Percentiles rank a stretch among this genome's conserved stretches.
phyloP scores from a whole-genome alignment of 2,329 filamentous ascomycete species.

The Cladosporium sp. region DNA sequence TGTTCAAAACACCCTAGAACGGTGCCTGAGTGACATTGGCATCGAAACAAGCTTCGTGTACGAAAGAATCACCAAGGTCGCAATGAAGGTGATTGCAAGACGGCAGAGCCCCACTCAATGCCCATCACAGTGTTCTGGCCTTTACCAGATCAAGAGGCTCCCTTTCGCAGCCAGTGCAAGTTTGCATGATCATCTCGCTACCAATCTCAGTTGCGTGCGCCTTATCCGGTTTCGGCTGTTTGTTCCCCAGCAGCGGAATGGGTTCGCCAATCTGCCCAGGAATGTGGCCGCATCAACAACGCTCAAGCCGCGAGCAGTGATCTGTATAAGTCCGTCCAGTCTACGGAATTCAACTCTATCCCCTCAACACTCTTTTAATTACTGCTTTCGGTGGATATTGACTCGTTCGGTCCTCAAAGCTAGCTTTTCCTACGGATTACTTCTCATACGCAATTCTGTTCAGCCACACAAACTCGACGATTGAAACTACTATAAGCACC shows the following conservation, averaged over 20 bases:
- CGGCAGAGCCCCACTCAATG: not conserved
- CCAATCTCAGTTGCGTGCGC: slow-evolving; percentile 23
- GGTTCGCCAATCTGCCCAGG: slow-evolving; percentile 29
- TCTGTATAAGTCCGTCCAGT: slow-evolving; percentile 29
- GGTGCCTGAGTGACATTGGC: not conserved
- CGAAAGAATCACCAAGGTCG: not conserved
- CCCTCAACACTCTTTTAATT: slow-evolving; percentile 25
- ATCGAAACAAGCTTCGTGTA: not conserved
- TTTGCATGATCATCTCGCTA: slow-evolving; percentile 16
- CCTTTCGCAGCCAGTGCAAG: not conserved
- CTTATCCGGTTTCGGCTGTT: slow-evolving; percentile 31
- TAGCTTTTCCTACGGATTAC: slow-evolving; percentile 3
- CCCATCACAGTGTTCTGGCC: not conserved
- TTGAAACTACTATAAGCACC: not conserved
- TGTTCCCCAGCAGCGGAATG: slow-evolving; percentile 34
- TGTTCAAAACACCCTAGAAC: not conserved
- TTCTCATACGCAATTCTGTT: slow-evolving; percentile 3
- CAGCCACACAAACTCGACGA: not conserved
- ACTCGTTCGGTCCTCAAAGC: slow-evolving; percentile 35
- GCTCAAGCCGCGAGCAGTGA: slow-evolving; percentile 27
- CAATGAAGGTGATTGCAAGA: not conserved
- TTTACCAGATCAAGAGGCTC: not conserved
- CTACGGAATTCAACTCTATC: slow-evolving; percentile 7
- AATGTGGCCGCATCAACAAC: slow-evolving; percentile 34
- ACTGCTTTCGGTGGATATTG: slow-evolving; percentile 31